Conservation (phyloP, 306 rosid genomes). For the Glycine latifolia region DNA sequence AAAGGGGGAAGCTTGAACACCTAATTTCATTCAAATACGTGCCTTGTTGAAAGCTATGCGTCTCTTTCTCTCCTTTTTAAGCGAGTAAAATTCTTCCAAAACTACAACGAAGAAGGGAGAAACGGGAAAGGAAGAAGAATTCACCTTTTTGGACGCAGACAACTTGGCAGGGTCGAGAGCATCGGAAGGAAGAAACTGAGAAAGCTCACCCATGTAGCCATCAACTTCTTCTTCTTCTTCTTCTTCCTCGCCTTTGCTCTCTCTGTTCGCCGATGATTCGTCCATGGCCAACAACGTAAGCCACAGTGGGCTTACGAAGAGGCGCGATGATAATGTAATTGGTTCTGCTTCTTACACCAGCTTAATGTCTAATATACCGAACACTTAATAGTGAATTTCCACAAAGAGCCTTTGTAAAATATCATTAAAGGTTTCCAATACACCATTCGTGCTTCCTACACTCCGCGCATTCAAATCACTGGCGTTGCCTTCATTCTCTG, state of each 20-base stretch:
- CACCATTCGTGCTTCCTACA: too few relatives aligned
- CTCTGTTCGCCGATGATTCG: conserved; percentile 47
- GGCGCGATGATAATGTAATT: neutral
- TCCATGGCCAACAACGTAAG: conserved; percentile 50
- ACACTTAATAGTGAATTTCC: too few relatives aligned
- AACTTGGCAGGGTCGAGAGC: conserved; percentile 45
- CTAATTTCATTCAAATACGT: conserved; percentile 16
- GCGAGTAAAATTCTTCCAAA: neutral
- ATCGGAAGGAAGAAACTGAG: conserved; percentile 68
- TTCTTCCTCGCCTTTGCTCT: conserved; percentile 28
- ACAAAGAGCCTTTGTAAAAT: too few relatives aligned
- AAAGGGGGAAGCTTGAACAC: neutral
- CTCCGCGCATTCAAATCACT: too few relatives aligned
- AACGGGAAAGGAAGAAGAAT: conserved; percentile 8
- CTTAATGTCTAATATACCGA: too few relatives aligned
- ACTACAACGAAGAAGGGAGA: neutral
- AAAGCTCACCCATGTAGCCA: conserved; percentile 84
- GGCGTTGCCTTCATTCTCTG: too few relatives aligned
- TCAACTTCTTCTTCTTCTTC: conserved; percentile 49
- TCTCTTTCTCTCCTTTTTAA: neutral
- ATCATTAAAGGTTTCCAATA: too few relatives aligned
- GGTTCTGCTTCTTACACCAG: too few relatives aligned
- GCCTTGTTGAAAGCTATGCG: neutral
- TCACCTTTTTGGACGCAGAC: conserved; percentile 56
- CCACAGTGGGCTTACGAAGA: neutral